A percentile compares a stretch with the other conserved stretches of the same genome.
Conservation (phyloP, 1,139 yeast species). For the Saccharomyces hybrid region DNA sequence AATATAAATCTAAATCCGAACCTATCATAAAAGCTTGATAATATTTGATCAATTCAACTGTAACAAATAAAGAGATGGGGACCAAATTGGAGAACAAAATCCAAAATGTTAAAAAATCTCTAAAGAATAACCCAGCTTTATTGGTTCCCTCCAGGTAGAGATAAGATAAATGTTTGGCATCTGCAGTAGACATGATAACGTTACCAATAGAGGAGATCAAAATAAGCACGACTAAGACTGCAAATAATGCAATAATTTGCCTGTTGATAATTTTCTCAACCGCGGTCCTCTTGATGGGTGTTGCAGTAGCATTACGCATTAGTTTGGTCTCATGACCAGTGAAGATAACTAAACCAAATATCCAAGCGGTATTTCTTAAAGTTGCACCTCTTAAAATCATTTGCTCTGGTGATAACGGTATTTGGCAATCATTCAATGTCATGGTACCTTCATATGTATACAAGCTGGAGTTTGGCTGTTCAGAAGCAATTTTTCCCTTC, state of each 20-base stretch:
- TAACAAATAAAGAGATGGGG: conserved; percentile 90
- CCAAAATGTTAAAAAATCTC: conserved; percentile 89
- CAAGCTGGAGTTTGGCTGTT: conserved; percentile 88
- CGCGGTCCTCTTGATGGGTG: conserved; percentile 95
- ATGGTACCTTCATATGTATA: conserved; percentile 94
- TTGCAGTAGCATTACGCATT: conserved; percentile 97
- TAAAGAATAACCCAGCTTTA: conserved; percentile 65
- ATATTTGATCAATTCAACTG: conserved; percentile 90
- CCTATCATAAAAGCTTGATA: conserved; percentile 92
- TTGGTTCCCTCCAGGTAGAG: conserved; percentile 64
- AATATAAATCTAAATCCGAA: conserved; percentile 88
- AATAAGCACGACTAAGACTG: conserved; percentile 66
- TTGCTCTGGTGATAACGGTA: conserved; percentile 85
- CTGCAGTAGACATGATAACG: conserved; percentile 60
- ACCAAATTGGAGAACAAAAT: conserved; percentile 90
- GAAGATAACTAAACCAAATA: conserved; percentile 85
- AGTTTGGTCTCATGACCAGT: conserved; percentile 98
- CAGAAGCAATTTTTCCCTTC: conserved; percentile 63
- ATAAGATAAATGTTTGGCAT: conserved; percentile 50
- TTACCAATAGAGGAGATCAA: conserved; percentile 83
- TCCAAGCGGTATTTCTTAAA: conserved; percentile 89
- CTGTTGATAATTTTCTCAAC: conserved; percentile 92
- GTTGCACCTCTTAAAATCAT: conserved; percentile 91
- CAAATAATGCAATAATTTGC: conserved; percentile 83
- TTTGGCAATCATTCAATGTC: conserved; percentile 47